These are phyloP conservation scores for Epicoccum sorghinum DNA, from an alignment of 2,329 filamentous ascomycete species.

Conservation along the genomic window DNA sequence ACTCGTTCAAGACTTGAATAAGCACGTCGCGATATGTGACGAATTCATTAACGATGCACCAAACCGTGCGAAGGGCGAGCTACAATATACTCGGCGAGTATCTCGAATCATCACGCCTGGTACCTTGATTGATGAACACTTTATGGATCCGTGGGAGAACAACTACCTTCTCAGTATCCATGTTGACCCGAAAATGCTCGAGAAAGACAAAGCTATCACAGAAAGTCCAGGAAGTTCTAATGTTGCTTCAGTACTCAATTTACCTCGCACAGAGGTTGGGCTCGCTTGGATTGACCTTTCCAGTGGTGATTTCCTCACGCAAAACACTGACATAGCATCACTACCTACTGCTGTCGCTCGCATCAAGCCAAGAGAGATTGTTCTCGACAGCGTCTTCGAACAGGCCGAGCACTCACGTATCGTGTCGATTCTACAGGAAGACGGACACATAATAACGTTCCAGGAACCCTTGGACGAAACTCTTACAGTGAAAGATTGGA, in stretches of 20 bases:
- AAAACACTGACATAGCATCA: conserved; percentile 71
- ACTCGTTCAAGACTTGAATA: conserved; percentile 86
- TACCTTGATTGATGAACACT: conserved; percentile 95
- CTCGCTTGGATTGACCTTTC: conserved; percentile 95
- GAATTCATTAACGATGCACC: conserved; percentile 80
- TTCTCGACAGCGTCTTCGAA: conserved; percentile 67
- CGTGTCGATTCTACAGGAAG: conserved; percentile 72
- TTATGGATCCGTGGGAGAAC: conserved; percentile 91
- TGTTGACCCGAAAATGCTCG: conserved; percentile 50
- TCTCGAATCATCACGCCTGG: conserved; percentile 90
- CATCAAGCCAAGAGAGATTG: conserved; percentile 82
- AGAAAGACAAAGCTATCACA: conserved; percentile 30
- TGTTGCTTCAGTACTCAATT: conserved; percentile 41
- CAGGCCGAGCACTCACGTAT: conserved; percentile 65
- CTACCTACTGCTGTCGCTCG: conserved; percentile 83
- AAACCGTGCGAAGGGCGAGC: conserved; percentile 75
- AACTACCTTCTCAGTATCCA: conserved; percentile 90
- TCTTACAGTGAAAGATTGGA: conserved; percentile 68
- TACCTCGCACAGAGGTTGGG: conserved; percentile 63
- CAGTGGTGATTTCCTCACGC: conserved; percentile 91
- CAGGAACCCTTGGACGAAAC: conserved; percentile 57
- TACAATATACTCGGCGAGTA: conserved; percentile 84
- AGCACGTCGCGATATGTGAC: conserved; percentile 92
- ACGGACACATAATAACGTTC: conserved; percentile 78
- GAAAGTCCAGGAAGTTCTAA: conserved; percentile 36